Percentiles rank a stretch among this genome's conserved stretches.
Conservation (phyloP, 345 rosid genomes). For the Microthlaspi erraticum region DNA sequence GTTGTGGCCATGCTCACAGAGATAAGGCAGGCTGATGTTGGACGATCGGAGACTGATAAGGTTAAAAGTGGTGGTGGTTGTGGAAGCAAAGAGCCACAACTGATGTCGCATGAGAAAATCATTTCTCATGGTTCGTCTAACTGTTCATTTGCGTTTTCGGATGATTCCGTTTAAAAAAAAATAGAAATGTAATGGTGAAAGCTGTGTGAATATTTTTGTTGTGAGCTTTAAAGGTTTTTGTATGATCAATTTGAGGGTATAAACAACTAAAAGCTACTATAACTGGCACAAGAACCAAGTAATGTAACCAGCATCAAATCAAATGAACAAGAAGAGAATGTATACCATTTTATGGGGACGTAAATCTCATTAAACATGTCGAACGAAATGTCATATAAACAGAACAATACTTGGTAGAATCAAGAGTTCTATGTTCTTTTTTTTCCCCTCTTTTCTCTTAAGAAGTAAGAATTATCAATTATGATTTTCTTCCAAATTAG, state of each 20-base stretch:
- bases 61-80: conserved; percentile 24
- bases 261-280: not conserved
- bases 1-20: conserved; percentile 75
- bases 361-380: not conserved
- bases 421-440: not conserved
- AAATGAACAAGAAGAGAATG: not conserved
- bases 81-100: conserved; percentile 29
- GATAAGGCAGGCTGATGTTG: conserved; percentile 53
- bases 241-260: not conserved
- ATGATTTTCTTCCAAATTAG: not conserved
- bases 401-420: not conserved
- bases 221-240: not conserved
- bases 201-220: conserved; percentile 28
- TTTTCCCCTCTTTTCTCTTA: not conserved
- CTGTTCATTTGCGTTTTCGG: conserved; percentile 42
- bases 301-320: not conserved
- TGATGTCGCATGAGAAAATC: conserved; percentile 34
- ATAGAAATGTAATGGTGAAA: not conserved
- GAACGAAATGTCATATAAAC: not conserved
- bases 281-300: not conserved
- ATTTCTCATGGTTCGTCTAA: conserved; percentile 38
- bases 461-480: not conserved
- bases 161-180: conserved; percentile 30
- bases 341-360: not conserved
- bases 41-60: conserved; percentile 27